Evolutionary conservation across 306 rosid species (phyloP), one percentile per base, ranked within the genome.

Genomic region (Aeschynomene evenia): DNA sequence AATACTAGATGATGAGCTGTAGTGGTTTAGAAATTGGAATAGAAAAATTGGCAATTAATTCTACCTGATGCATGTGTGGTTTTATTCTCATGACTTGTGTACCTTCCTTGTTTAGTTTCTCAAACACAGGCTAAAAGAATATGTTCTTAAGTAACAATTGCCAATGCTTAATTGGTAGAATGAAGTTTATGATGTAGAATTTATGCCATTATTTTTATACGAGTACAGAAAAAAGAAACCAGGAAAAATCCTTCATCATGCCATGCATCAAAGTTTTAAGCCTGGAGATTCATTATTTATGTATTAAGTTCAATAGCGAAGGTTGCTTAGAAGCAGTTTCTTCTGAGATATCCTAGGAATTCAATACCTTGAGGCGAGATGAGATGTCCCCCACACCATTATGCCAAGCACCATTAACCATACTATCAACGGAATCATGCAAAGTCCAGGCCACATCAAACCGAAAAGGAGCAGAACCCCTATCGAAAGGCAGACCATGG

Each of bases 91-190:
- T 21, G 8, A 15, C 22, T 37, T 14, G 11, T 37, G 43, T 14
- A 23, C 33, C 20, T 68, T 49, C 37, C 37, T 43, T 37, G 11
- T 36, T 65, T 68, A 49, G 49, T 40, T 68, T 59, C 70, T 15
- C 40, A 31, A 46, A 23, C 62, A 68, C 26, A 19, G 21, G 23
- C 40, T 8, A 12, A 34, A 9, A 19, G 49, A 11, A 36, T 22
- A 19, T 26, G n/a, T 60, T 10, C 28, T 70, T 14, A 43, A 42
- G 54, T 55, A 63, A 63, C 66, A n/a, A 29, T 23, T 46, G 49
- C 42, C 70, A 16, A 70, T 53, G 77, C 68, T 36, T 71, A 13
- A 43, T 54, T 15, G 16, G 33, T 19, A n/a, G 57, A 40, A 51
- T 43, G 40, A 52, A 40, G 66, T 52, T 23, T 54, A 39, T 62